Percentiles rank a stretch among this genome's conserved stretches.
phyloP scores from a whole-genome alignment of 1,139 yeast genomes.

The Hemisphaericaspora xylofermentans region DNA sequence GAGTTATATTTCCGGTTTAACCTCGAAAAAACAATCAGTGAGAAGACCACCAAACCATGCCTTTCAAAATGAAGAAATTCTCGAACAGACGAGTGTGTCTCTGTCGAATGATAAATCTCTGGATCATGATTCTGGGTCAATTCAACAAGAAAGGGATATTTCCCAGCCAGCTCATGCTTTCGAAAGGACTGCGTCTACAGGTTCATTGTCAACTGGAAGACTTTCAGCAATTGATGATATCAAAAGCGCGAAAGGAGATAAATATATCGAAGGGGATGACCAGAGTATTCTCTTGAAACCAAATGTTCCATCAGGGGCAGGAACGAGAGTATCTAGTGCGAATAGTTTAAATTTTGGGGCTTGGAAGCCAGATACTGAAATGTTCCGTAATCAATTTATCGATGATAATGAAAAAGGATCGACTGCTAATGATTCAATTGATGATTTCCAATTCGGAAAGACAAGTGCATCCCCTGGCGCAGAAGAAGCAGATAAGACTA shows the following conservation, averaged over 20 bases:
- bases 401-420: slow-evolving; percentile 47
- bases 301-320: slow-evolving; percentile 1
- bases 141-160: slow-evolving; percentile 2
- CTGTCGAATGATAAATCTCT: not conserved
- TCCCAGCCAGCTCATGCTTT: slow-evolving; percentile 15
- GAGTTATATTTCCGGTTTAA: slow-evolving; percentile 25
- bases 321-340: slow-evolving; percentile 33
- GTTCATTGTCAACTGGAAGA: slow-evolving; percentile 42
- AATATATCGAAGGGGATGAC: slow-evolving; percentile 8
- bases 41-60: slow-evolving; percentile 30
- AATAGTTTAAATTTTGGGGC: slow-evolving; percentile 47
- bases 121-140: not conserved
- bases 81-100: slow-evolving; percentile 4
- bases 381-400: slow-evolving; percentile 51
- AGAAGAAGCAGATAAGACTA: slow-evolving; percentile 21
- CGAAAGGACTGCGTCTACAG: slow-evolving; percentile 32
- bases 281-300: slow-evolving; percentile 11
- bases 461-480: slow-evolving; percentile 24
- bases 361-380: slow-evolving; percentile 54
- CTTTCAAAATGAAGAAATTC: not conserved
- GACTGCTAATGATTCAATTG: slow-evolving; percentile 31
- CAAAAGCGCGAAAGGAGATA: slow-evolving; percentile 1
- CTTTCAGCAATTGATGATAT: slow-evolving; percentile 17
- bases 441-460: slow-evolving; percentile 37
- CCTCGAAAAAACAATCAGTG: slow-evolving; percentile 32